Evolutionary conservation across 2,329 filamentous ascomycete genomes (phyloP).

Genomic region (Alternaria burnsii): DNA sequence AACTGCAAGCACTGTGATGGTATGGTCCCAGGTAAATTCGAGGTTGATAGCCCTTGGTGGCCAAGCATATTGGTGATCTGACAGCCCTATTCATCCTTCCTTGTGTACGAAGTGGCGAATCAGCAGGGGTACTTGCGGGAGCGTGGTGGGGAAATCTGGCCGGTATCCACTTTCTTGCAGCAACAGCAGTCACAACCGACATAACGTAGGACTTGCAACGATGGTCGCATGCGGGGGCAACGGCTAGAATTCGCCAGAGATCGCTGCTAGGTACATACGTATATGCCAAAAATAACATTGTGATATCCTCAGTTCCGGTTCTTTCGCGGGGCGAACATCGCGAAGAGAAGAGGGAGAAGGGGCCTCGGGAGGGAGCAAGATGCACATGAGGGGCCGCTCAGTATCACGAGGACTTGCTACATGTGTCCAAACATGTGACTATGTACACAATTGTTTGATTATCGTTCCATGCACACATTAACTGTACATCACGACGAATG

Average conservation of each 20-base stretch:
- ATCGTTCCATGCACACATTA: not conserved
- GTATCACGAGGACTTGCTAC: not conserved
- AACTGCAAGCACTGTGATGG: not conserved
- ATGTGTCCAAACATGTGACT: not conserved
- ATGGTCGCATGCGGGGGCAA: not conserved
- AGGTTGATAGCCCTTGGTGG: not conserved
- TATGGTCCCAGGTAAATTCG: not conserved
- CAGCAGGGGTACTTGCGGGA: not conserved
- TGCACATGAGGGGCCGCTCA: not conserved
- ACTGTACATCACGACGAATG: not conserved
- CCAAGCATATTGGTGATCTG: constrained; percentile 1
- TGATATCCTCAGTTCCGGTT: not conserved
- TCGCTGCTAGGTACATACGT: not conserved
- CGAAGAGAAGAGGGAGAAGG: not conserved
- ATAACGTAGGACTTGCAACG: not conserved
- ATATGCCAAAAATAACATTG: not conserved
- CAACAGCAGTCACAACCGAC: not conserved
- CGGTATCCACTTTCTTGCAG: constrained; percentile 1
- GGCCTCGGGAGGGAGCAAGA: not conserved
- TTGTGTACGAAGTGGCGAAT: not conserved
- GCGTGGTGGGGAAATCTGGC: not conserved
- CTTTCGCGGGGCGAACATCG: not conserved
- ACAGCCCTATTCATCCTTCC: not conserved
- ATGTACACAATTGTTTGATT: not conserved
- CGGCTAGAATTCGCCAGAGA: not conserved